Conservation (phyloP, 2,329 filamentous ascomycete genomes). For the Eurotiales sp. region DNA sequence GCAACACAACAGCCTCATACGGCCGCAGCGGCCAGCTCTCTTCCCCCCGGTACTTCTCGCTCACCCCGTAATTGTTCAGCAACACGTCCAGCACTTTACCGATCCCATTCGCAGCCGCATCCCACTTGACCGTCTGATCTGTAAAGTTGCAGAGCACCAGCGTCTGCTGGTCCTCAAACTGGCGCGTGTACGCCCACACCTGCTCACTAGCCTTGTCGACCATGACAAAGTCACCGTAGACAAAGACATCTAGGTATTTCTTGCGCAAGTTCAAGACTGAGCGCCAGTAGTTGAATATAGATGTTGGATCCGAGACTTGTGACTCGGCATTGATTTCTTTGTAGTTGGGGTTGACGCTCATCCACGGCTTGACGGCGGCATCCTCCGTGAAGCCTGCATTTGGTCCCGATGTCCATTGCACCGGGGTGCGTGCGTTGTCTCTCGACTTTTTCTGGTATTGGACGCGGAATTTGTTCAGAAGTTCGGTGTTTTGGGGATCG, state of each 20-base stretch:
- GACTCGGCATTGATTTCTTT: conserved; percentile 54
- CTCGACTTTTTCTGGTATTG: conserved; percentile 45
- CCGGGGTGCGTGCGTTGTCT: conserved; percentile 68
- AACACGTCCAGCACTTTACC: conserved; percentile 25
- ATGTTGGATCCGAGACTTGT: conserved; percentile 37
- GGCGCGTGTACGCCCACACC: conserved; percentile 55
- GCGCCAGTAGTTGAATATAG: conserved; percentile 61
- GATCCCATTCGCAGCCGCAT: conserved; percentile 27
- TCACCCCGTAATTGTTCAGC: conserved; percentile 29
- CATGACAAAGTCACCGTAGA: conserved; percentile 62
- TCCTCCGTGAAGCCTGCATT: conserved; percentile 63
- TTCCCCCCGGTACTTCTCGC: conserved; percentile 19
- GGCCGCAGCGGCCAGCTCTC: conserved; percentile 30
- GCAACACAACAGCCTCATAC: conserved; percentile 30
- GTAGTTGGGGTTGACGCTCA: conserved; percentile 64
- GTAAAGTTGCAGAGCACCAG: conserved; percentile 37
- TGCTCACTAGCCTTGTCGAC: conserved; percentile 50
- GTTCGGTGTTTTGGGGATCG: conserved; percentile 24
- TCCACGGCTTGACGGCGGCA: conserved; percentile 58
- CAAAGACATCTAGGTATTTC: conserved; percentile 57
- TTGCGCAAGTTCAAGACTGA: conserved; percentile 59
- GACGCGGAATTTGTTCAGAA: conserved; percentile 26
- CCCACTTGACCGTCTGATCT: conserved; percentile 29
- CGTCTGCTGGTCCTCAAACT: conserved; percentile 29
- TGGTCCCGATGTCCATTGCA: conserved; percentile 62